A percentile compares a stretch with the other conserved stretches of the same genome.
Conservation (phyloP, 1,284 basidiomycete species). For the Laetiporus sulphureus region DNA sequence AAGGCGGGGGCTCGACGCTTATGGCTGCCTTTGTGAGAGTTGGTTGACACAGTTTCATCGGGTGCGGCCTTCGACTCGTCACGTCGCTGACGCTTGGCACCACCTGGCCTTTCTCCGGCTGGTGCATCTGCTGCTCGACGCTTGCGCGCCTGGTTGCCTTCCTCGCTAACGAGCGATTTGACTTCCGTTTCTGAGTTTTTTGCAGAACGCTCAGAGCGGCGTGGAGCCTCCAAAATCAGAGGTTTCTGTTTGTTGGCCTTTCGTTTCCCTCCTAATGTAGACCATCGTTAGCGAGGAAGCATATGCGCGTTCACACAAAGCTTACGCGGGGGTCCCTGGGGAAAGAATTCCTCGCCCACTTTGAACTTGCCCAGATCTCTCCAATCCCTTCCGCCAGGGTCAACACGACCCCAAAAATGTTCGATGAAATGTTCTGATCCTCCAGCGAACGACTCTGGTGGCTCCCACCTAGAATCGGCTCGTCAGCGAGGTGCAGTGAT, state of each 20-base stretch:
- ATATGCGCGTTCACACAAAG: slow-evolving; percentile 1
- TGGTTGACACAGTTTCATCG: too few species aligned
- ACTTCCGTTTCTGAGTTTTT: slow-evolving; percentile 20
- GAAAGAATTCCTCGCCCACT: slow-evolving; percentile 46
- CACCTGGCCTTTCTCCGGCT: too few species aligned
- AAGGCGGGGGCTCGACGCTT: too few species aligned
- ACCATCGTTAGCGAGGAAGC: too few species aligned
- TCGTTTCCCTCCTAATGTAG: slow-evolving; percentile 9
- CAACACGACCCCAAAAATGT: slow-evolving; percentile 53
- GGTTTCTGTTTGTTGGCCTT: slow-evolving; percentile 5
- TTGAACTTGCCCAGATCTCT: slow-evolving; percentile 43
- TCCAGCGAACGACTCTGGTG: slow-evolving; percentile 46
- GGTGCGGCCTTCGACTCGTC: too few species aligned
- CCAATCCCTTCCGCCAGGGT: slow-evolving; percentile 44
- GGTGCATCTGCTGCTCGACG: slow-evolving; percentile 7
- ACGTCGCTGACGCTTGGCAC: too few species aligned
- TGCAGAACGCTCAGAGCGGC: too few species aligned
- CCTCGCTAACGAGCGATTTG: slow-evolving; percentile 14
- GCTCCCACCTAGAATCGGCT: slow-evolving; percentile 75
- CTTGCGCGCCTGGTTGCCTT: slow-evolving; percentile 8
- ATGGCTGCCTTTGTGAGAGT: too few species aligned
- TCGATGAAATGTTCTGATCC: slow-evolving; percentile 52
- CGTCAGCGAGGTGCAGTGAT: neutral
- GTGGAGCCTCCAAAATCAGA: too few species aligned
- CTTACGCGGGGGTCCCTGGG: slow-evolving; percentile 53